Evolutionary conservation across 441 rosid species (phyloP).

Genomic region (Brassica balearica): DNA sequence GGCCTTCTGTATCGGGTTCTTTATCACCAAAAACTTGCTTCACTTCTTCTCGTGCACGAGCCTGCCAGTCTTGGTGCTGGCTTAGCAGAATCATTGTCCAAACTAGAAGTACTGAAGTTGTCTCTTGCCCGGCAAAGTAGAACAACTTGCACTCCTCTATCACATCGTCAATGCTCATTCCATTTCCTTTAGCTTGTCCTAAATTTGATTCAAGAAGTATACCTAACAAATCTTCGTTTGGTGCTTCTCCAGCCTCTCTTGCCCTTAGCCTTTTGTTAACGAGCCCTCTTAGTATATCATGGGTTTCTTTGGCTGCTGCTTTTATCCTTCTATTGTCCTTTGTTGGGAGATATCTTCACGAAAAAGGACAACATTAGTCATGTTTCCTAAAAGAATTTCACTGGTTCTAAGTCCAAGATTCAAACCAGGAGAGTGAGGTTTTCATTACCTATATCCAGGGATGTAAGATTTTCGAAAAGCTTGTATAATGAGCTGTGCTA

Average conservation of each 20-base stretch:
- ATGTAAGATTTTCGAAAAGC: not conserved
- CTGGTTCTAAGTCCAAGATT: not conserved
- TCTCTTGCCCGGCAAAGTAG: conserved; percentile 16
- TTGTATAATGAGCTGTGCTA: conserved; percentile 7
- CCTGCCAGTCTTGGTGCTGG: conserved; percentile 3
- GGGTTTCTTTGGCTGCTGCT: not conserved
- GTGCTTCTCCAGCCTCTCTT: conserved; percentile 1
- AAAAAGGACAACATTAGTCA: not conserved
- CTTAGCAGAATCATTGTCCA: conserved; percentile 17
- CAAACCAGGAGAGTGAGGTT: not conserved
- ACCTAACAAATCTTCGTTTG: conserved; percentile 3
- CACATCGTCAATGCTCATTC: conserved; percentile 11
- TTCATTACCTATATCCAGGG: conserved; percentile 5
- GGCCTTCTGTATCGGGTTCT: no score
- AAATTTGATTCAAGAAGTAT: conserved; percentile 10
- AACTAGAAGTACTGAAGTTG: conserved; percentile 2
- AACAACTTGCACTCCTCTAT: conserved; percentile 10
- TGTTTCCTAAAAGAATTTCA: not conserved
- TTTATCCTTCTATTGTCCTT: not conserved
- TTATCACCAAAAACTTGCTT: conserved; percentile 7
- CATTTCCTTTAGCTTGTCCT: conserved; percentile 10
- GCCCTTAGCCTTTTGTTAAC: conserved; percentile 7
- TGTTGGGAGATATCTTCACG: conserved; percentile 11
- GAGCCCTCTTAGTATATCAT: not conserved
- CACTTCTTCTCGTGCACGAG: conserved; percentile 7